A percentile compares a stretch with the other conserved stretches of the same genome.
Conservation (phyloP, 1,284 basidiomycete genomes). For the Ceratobasidium sp. region DNA sequence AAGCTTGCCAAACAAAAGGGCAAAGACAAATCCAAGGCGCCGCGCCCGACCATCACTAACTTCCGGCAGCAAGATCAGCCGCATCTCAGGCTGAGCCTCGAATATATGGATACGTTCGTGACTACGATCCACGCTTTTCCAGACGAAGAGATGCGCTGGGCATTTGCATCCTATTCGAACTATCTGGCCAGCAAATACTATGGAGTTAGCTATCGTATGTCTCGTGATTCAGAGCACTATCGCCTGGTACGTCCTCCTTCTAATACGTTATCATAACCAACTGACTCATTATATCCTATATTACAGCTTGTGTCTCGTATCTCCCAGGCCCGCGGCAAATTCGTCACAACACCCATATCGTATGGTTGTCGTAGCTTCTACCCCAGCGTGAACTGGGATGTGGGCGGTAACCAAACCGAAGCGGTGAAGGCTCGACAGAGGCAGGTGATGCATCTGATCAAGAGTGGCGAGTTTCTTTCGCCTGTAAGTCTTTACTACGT, state of each 20-base stretch:
- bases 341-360: background rate
- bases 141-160: constrained; percentile 1
- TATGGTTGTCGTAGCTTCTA: background rate
- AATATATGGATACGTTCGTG: background rate
- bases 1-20: background rate
- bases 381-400: background rate
- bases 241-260: background rate
- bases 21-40: background rate
- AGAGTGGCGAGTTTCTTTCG: background rate
- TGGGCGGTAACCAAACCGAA: background rate
- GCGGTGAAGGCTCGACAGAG: background rate
- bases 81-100: background rate
- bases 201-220: background rate
- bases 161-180: background rate
- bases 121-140: background rate
- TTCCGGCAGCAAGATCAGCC: background rate
- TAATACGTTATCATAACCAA: background rate
- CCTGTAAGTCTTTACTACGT: background rate
- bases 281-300: background rate
- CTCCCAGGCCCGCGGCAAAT: background rate
- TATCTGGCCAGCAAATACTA: background rate
- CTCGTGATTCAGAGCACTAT: background rate
- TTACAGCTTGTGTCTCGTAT: background rate
- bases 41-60: background rate
- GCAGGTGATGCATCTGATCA: background rate